Evolutionary conservation across 768 basidiomycete species (phyloP).

Genomic region (Dioszegia hungarica): DNA sequence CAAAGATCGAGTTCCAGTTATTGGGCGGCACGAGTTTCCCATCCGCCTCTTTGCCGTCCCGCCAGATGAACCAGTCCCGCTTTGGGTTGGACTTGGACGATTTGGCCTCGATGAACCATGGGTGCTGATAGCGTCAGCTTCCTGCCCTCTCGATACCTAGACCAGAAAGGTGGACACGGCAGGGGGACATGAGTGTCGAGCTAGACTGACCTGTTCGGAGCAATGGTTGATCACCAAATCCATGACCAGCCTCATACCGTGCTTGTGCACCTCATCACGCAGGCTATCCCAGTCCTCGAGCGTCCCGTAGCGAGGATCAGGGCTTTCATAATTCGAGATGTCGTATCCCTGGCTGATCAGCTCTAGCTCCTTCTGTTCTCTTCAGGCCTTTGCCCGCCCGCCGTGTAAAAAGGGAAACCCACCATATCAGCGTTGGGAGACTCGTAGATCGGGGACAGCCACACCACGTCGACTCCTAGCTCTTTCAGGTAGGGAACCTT

Average conservation of each 20-base stretch:
- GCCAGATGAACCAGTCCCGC: slow-evolving; percentile 75
- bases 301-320: slow-evolving; percentile 52
- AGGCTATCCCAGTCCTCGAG: slow-evolving; percentile 52
- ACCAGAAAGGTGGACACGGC: too few relatives aligned
- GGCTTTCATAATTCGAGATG: slow-evolving; percentile 60
- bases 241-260: slow-evolving; percentile 72
- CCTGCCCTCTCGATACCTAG: neutral
- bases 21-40: slow-evolving; percentile 63
- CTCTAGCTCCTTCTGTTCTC: neutral
- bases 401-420: too few relatives aligned
- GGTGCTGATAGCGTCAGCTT: slow-evolving; percentile 58
- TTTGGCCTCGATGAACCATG: slow-evolving; percentile 64
- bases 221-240: slow-evolving; percentile 73
- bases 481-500: slow-evolving; percentile 67
- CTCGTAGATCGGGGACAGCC: slow-evolving; percentile 68
- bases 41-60: slow-evolving; percentile 57
- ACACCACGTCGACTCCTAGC: slow-evolving; percentile 64
- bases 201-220: slow-evolving; percentile 16
- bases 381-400: neutral
- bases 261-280: slow-evolving; percentile 53
- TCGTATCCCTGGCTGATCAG: slow-evolving; percentile 52
- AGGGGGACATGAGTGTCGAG: neutral
- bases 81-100: slow-evolving; percentile 57
- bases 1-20: slow-evolving; percentile 67
- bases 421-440: slow-evolving; percentile 65